Percentiles rank a stretch among this genome's conserved stretches.
These are phyloP conservation scores for Sorghum bicolor DNA, from an alignment of 176 grass and related monocot species.

Conservation along the genomic window DNA sequence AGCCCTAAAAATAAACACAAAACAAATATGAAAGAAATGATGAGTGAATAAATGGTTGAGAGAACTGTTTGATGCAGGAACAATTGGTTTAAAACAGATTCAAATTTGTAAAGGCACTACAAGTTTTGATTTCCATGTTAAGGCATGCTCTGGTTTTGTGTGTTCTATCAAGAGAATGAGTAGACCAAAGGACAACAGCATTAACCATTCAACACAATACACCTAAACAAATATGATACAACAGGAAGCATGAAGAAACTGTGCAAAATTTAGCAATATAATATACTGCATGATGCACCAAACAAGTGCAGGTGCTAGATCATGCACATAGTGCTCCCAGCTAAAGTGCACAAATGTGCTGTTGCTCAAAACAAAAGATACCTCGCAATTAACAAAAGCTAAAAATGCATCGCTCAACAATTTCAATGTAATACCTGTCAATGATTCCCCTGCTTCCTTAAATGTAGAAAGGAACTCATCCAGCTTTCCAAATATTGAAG, in stretches of 20 bases:
- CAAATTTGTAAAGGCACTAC: slow-evolving; percentile 2
- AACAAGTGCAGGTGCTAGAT: neutral
- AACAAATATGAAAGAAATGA: slow-evolving; percentile 7
- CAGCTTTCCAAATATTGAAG: slow-evolving; percentile 70
- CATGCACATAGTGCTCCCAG: neutral
- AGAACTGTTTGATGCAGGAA: neutral
- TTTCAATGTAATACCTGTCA: slow-evolving; percentile 53
- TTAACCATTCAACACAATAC: neutral
- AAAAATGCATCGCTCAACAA: neutral
- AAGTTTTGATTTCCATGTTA: neutral
- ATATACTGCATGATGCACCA: neutral
- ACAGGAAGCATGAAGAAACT: slow-evolving; percentile 6
- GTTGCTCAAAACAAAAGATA: neutral
- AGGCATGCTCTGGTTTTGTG: neutral
- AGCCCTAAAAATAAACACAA: neutral
- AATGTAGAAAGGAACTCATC: slow-evolving; percentile 81
- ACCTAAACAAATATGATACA: slow-evolving; percentile 6
- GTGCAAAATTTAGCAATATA: neutral
- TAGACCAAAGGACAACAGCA: neutral
- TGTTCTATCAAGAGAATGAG: neutral
- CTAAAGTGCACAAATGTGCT: neutral
- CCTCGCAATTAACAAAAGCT: neutral
- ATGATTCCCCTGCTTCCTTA: slow-evolving; percentile 52
- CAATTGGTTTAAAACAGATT: neutral
- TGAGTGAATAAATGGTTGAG: neutral